A percentile compares a stretch with the other conserved stretches of the same genome.
Evolutionary conservation across 2,329 filamentous ascomycete species (phyloP).

Genomic region (Phyllosticta citrichinensis): DNA sequence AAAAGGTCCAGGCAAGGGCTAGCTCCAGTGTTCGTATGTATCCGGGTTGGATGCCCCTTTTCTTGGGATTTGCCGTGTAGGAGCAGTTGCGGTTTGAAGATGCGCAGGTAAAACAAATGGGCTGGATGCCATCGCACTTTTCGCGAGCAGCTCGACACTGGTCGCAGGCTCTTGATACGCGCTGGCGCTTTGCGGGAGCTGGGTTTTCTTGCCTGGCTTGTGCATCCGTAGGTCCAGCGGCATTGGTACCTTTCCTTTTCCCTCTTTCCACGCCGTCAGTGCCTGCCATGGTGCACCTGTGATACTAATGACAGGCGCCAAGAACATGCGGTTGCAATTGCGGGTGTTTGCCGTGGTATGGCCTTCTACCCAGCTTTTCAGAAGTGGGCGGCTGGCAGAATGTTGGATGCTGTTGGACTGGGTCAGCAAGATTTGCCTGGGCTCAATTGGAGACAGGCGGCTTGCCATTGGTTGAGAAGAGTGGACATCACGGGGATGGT

Average conservation of each 20-base stretch:
- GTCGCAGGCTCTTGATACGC: constrained; percentile 60
- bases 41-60: constrained; percentile 69
- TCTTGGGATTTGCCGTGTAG: constrained; percentile 64
- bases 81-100: constrained; percentile 55
- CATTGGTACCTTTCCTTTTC: constrained; percentile 5
- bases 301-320: neutral
- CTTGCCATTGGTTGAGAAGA: neutral
- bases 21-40: constrained; percentile 67
- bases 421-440: constrained; percentile 1
- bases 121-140: constrained; percentile 62
- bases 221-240: neutral
- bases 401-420: neutral
- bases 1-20: constrained; percentile 56
- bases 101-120: constrained; percentile 57
- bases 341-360: neutral
- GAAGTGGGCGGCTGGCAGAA: neutral
- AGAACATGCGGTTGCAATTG: neutral
- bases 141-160: constrained; percentile 58
- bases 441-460: neutral
- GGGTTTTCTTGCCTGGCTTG: constrained; percentile 1
- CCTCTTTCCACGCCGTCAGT: constrained; percentile 8
- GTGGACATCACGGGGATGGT: neutral
- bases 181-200: constrained; percentile 42
- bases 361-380: neutral
- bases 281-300: constrained; percentile 6